Evolutionary conservation across 352 stramenopile species (phyloP).

Genomic region (Pythium utonaiense): DNA sequence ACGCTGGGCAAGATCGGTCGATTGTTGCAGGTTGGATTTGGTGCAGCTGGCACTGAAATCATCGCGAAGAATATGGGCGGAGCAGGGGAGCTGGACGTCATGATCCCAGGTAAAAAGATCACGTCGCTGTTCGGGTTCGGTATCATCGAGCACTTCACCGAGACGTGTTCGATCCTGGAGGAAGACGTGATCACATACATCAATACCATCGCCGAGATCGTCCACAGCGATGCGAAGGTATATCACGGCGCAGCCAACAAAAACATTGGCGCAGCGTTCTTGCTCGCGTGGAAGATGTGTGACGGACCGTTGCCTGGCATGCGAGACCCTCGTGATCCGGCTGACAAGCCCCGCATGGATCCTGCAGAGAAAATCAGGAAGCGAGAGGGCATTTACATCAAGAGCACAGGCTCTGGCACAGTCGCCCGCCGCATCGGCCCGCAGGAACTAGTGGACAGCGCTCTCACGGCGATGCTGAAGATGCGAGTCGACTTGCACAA

Average conservation of each 20-base stretch:
- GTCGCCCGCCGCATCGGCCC: conserved; percentile 46
- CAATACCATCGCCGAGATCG: conserved; percentile 95
- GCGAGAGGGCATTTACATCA: conserved; percentile 68
- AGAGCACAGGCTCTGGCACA: conserved; percentile 45
- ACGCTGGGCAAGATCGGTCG: conserved; percentile 94
- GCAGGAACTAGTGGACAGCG: conserved; percentile 91
- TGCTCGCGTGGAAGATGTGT: conserved; percentile 96
- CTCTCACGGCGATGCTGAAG: conserved; percentile 95
- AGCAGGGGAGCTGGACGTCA: conserved; percentile 92
- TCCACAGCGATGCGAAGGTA: conserved; percentile 92
- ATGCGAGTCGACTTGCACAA: conserved; percentile 95
- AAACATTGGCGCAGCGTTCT: conserved; percentile 93
- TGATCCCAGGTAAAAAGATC: conserved; percentile 97
- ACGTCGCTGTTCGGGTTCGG: conserved; percentile 96
- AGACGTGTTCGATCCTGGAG: conserved; percentile 89
- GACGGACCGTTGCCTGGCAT: conserved; percentile 84
- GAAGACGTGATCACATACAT: conserved; percentile 98
- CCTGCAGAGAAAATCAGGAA: conserved; percentile 48
- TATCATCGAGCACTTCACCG: conserved; percentile 95
- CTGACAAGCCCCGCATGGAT: conserved; percentile 70
- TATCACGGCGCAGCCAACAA: conserved; percentile 96
- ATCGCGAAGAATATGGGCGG: conserved; percentile 97
- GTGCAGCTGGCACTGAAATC: conserved; percentile 95
- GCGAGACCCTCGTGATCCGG: conserved; percentile 72
- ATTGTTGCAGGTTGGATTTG: conserved; percentile 96